Evolutionary conservation across 805 yeast genomes (phyloP).

Genomic region (Hemisphaericaspora nanyangensis): DNA sequence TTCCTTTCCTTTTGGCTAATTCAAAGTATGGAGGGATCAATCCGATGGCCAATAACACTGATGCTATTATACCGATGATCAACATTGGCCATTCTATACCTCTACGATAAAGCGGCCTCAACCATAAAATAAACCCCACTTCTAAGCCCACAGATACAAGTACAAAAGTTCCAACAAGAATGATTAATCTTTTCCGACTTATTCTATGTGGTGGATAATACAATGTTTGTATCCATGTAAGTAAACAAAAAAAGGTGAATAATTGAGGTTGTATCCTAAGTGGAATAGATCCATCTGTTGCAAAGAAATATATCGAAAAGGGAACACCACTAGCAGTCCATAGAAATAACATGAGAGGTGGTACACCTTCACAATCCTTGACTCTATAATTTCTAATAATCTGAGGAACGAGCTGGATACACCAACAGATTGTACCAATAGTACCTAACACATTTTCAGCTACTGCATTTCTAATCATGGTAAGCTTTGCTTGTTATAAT

Average conservation of each 20-base stretch:
- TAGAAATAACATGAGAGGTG: slow-evolving; percentile 80
- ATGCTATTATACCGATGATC: slow-evolving; percentile 76
- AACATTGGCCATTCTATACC: slow-evolving; percentile 74
- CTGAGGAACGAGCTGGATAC: slow-evolving; percentile 86
- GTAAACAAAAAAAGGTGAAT: slow-evolving; percentile 63
- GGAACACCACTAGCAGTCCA: slow-evolving; percentile 81
- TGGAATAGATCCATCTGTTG: slow-evolving; percentile 68
- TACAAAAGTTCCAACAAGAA: slow-evolving; percentile 35
- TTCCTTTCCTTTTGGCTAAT: slow-evolving; percentile 70
- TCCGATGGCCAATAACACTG: slow-evolving; percentile 71
- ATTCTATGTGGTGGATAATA: slow-evolving; percentile 66
- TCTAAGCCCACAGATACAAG: slow-evolving; percentile 55
- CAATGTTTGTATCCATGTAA: slow-evolving; percentile 60
- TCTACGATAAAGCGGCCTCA: slow-evolving; percentile 49
- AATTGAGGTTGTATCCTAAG: slow-evolving; percentile 84
- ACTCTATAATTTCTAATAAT: slow-evolving; percentile 66
- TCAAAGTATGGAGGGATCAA: slow-evolving; percentile 88
- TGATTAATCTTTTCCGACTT: slow-evolving; percentile 30
- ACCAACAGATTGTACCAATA: slow-evolving; percentile 89
- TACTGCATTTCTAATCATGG: slow-evolving; percentile 23
- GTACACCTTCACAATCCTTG: slow-evolving; percentile 83
- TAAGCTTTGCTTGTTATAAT: slow-evolving; percentile 16
- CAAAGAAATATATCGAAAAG: slow-evolving; percentile 78
- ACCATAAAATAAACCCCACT: slow-evolving; percentile 66
- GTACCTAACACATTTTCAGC: slow-evolving; percentile 81